Conservation (phyloP, 2,329 filamentous ascomycete species). For the Fusarium sp. region DNA sequence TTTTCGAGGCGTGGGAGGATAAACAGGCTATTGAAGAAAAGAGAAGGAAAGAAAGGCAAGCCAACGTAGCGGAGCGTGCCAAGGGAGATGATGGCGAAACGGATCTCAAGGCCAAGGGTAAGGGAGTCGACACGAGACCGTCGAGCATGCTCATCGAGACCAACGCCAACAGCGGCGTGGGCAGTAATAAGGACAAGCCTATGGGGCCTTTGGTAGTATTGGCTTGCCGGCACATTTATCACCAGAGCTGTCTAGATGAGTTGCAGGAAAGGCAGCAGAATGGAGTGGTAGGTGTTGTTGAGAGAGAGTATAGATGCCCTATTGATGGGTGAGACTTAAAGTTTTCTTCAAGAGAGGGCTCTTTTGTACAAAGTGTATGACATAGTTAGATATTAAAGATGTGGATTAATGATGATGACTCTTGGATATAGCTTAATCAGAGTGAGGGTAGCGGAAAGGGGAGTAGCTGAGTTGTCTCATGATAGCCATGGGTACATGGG, state of each 20-base stretch:
- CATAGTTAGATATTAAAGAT: constrained; percentile 35
- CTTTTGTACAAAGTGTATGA: constrained; percentile 40
- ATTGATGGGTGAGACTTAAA: constrained; percentile 59
- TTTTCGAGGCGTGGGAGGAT: constrained; percentile 86
- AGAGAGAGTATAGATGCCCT: constrained; percentile 64
- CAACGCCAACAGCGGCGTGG: constrained; percentile 24
- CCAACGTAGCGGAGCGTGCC: constrained; percentile 48
- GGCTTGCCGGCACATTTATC: constrained; percentile 77
- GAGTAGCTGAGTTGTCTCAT: background rate
- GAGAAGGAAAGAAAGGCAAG: constrained; percentile 57
- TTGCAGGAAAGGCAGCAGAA: constrained; percentile 64
- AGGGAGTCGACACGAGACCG: constrained; percentile 52
- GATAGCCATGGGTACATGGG: background rate
- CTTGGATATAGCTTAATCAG: background rate
- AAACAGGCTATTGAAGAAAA: constrained; percentile 60
- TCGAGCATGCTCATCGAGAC: constrained; percentile 53
- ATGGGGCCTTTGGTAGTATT: constrained; percentile 73
- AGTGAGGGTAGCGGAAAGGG: background rate
- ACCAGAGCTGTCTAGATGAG: constrained; percentile 74
- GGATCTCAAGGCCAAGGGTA: constrained; percentile 56
- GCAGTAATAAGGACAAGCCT: constrained; percentile 54
- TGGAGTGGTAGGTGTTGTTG: constrained; percentile 57
- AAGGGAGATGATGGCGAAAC: constrained; percentile 49
- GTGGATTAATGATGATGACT: constrained; percentile 42
- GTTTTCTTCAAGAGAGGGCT: background rate